Evolutionary conservation across 2,329 filamentous ascomycete genomes (phyloP).

Genomic region (Alternaria postmessia): DNA sequence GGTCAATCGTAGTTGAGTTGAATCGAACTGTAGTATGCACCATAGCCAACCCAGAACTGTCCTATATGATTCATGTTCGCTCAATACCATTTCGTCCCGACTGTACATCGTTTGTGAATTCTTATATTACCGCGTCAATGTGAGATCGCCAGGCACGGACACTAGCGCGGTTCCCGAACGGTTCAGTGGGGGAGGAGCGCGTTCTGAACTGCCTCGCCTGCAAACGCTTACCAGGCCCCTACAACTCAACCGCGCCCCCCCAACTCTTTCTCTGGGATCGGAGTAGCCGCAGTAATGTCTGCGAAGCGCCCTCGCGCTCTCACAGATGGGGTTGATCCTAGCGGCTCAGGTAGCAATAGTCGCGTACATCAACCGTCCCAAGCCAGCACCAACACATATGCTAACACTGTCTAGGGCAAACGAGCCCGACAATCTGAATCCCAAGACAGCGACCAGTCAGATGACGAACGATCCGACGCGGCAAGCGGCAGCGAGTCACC

Average conservation of each 20-base stretch:
- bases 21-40: not conserved
- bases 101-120: not conserved
- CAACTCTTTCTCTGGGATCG: not conserved
- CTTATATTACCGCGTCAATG: not conserved
- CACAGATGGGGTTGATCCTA: constrained; percentile 26
- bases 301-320: constrained; percentile 44
- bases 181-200: constrained; percentile 31
- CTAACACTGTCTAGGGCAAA: constrained; percentile 41
- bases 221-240: constrained; percentile 1
- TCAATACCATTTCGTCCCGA: not conserved
- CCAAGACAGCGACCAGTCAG: constrained; percentile 30
- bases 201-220: constrained; percentile 21
- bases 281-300: constrained; percentile 29
- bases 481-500: constrained; percentile 19
- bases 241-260: not conserved
- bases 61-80: not conserved
- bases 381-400: not conserved
- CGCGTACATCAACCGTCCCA: constrained; percentile 28
- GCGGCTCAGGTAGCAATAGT: constrained; percentile 17
- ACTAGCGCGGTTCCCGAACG: constrained; percentile 20
- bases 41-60: not conserved
- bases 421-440: constrained; percentile 36
- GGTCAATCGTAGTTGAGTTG: not conserved
- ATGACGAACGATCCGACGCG: constrained; percentile 19
- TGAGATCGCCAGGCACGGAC: not conserved